Conservation (phyloP, 106 monocot species). For the Platanthera guangdongensis region DNA sequence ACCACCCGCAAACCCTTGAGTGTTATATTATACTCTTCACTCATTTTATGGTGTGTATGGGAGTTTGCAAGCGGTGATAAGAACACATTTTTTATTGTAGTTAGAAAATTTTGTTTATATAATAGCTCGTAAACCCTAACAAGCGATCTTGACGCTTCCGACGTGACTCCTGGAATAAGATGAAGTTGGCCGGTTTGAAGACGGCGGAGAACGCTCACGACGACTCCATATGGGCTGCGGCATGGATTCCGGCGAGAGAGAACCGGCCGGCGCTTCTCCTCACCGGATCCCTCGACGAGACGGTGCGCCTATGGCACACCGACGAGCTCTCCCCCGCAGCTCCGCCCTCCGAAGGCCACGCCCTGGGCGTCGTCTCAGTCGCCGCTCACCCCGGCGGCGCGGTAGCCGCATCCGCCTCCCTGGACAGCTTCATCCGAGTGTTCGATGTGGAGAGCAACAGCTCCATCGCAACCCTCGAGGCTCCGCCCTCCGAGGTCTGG, state of each 20-base stretch:
- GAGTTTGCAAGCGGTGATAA: too few relatives aligned
- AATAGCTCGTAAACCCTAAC: too few relatives aligned
- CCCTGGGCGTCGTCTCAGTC: conserved; percentile 84
- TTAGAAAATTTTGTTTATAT: too few relatives aligned
- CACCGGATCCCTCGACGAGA: conserved; percentile 95
- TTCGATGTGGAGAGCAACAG: conserved; percentile 66
- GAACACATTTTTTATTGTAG: too few relatives aligned
- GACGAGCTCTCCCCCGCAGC: conserved; percentile 60
- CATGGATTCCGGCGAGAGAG: conserved; percentile 76
- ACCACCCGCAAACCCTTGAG: too few relatives aligned
- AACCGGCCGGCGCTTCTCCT: conserved; percentile 65
- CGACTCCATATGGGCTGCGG: conserved; percentile 87
- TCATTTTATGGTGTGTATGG: too few relatives aligned
- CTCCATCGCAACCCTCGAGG: conserved; percentile 73
- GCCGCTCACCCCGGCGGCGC: conserved; percentile 75
- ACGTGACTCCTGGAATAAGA: conserved; percentile 9
- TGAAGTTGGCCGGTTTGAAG: conserved; percentile 91
- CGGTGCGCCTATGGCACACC: conserved; percentile 73
- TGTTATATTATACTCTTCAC: too few relatives aligned
- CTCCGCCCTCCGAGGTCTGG: conserved; percentile 91
- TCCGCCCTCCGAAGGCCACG: conserved; percentile 55
- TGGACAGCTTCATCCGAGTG: conserved; percentile 85
- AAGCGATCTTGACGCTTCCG: neutral
- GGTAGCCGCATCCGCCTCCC: conserved; percentile 84
- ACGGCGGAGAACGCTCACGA: conserved; percentile 84